Conservation (phyloP, 2,329 filamentous ascomycete species). For the Moelleriella libera region DNA sequence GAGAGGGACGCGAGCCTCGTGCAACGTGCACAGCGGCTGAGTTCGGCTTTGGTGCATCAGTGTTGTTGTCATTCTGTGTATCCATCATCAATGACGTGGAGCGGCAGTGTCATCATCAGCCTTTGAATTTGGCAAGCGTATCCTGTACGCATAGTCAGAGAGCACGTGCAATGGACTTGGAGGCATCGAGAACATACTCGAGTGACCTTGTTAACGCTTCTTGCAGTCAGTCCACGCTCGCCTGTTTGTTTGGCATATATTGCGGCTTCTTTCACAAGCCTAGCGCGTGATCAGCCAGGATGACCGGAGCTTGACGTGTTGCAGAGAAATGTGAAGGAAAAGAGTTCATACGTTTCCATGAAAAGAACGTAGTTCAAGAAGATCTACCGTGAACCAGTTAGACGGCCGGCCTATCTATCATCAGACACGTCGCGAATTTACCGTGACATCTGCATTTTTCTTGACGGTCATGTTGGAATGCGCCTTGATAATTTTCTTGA, state of each 20-base stretch:
- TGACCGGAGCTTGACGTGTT: not conserved
- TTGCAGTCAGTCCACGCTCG: constrained; percentile 60
- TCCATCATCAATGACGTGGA: not conserved
- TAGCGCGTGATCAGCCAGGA: constrained; percentile 17
- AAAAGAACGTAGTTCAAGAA: constrained; percentile 78
- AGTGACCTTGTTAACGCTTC: constrained; percentile 64
- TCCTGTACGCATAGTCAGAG: constrained; percentile 28
- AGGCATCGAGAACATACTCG: constrained; percentile 36
- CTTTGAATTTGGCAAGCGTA: constrained; percentile 54
- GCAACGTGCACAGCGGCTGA: too few species aligned
- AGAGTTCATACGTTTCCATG: constrained; percentile 45
- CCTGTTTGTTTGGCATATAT: constrained; percentile 63
- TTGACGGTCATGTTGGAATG: constrained; percentile 68
- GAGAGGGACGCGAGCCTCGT: too few species aligned
- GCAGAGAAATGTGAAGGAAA: not conserved
- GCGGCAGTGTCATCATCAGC: constrained; percentile 24
- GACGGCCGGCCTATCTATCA: constrained; percentile 8
- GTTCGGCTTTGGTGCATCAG: too few species aligned
- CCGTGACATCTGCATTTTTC: constrained; percentile 77
- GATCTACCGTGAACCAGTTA: constrained; percentile 38
- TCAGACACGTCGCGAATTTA: constrained; percentile 22
- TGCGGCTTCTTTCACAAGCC: constrained; percentile 64
- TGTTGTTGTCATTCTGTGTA: too few species aligned
- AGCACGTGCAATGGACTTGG: not conserved
- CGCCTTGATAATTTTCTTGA: constrained; percentile 84